A percentile compares a stretch with the other conserved stretches of the same genome.
phyloP scores from a whole-genome alignment of 345 rosid species.

The Garcia nutans region DNA sequence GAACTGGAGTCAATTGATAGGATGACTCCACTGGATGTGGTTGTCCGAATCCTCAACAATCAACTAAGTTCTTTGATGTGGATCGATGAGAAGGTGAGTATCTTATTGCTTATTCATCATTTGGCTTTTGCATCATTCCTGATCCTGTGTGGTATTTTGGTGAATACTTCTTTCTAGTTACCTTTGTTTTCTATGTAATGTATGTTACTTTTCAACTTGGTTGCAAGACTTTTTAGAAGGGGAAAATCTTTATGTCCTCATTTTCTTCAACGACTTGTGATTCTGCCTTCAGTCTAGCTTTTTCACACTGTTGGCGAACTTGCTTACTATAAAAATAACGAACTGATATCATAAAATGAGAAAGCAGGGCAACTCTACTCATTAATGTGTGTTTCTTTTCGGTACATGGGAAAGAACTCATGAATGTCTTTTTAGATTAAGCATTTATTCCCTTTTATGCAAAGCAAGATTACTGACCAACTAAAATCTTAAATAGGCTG shows the following conservation, averaged over 20 bases:
- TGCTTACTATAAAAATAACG: too few relatives aligned
- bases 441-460: neutral
- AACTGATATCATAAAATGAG: too few relatives aligned
- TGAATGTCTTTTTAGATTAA: neutral
- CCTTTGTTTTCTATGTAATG: too few relatives aligned
- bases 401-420: too few relatives aligned
- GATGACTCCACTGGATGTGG: conserved; percentile 87
- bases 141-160: neutral
- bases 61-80: conserved; percentile 95
- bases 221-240: neutral
- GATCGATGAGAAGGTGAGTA: conserved; percentile 90
- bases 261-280: neutral
- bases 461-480: conserved; percentile 10
- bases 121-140: neutral
- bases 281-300: too few relatives aligned
- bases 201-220: neutral
- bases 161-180: neutral
- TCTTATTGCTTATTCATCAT: neutral
- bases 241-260: neutral
- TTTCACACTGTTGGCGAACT: too few relatives aligned
- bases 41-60: conserved; percentile 86
- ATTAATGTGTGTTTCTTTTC: too few relatives aligned
- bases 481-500: conserved; percentile 57
- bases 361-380: too few relatives aligned
- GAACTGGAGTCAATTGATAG: conserved; percentile 74